These are phyloP conservation scores for Syncephalastrum racemosum DNA, from an alignment of 371 early-diverging fungal genomes.

Conservation along the genomic window DNA sequence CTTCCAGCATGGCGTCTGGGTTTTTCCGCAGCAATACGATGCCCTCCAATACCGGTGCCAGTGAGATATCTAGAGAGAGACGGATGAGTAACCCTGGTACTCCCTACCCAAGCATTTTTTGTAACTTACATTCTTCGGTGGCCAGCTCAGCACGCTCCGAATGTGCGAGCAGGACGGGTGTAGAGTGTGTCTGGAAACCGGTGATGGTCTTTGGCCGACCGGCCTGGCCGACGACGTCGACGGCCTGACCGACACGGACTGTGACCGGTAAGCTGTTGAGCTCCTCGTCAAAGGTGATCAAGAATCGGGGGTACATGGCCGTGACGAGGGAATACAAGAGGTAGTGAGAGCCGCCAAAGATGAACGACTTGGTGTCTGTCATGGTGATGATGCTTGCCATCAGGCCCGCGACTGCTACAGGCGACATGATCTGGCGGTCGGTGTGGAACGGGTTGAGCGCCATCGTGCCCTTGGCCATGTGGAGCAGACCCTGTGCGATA, in stretches of 20 bases:
- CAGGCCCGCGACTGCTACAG: constrained; percentile 88
- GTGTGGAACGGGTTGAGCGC: constrained; percentile 93
- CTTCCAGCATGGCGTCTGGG: constrained; percentile 80
- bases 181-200: constrained; percentile 98
- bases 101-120: too few species aligned
- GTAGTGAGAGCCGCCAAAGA: constrained; percentile 88
- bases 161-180: constrained; percentile 96
- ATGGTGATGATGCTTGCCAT: constrained; percentile 87
- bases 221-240: constrained; percentile 99
- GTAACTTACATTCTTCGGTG: constrained; percentile 86
- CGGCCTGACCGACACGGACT: constrained; percentile 98
- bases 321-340: constrained; percentile 91
- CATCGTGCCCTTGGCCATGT: constrained; percentile 98
- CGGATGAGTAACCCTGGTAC: background rate
- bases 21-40: constrained; percentile 95
- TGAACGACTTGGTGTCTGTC: constrained; percentile 84
- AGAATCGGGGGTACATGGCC: constrained; percentile 96
- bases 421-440: constrained; percentile 89
- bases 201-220: constrained; percentile 98
- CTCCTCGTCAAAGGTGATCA: constrained; percentile 90
- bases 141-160: constrained; percentile 98
- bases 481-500: constrained; percentile 96
- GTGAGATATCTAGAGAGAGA: constrained; percentile 56
- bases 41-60: constrained; percentile 88
- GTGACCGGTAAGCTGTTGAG: constrained; percentile 77